phyloP scores from a whole-genome alignment of 176 grass and related monocot species.

The Paspalum notatum region DNA sequence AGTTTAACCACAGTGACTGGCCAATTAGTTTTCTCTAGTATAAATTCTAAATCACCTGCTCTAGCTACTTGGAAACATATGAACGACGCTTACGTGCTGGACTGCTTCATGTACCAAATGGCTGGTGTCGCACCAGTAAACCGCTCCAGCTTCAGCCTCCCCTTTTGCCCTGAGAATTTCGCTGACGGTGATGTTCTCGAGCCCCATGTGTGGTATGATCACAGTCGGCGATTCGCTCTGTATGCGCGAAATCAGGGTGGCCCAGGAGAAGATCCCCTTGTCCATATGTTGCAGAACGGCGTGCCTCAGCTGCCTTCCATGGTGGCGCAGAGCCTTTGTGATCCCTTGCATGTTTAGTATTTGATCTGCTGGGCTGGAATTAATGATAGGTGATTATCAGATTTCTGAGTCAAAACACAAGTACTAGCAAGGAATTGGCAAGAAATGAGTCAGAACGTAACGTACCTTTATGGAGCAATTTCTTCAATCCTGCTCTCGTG shows the following conservation, averaged over 20 bases:
- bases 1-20: conserved; percentile 24
- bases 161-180: conserved; percentile 81
- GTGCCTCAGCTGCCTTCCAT: conserved; percentile 64
- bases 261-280: conserved; percentile 77
- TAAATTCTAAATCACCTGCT: not conserved
- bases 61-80: not conserved
- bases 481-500: not conserved
- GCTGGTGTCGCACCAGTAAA: conserved; percentile 75
- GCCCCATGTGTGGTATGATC: conserved; percentile 71
- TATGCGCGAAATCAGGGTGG: conserved; percentile 64
- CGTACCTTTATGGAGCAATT: conserved; percentile 39
- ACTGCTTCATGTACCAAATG: conserved; percentile 72
- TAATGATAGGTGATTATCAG: not conserved
- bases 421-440: not conserved
- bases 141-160: conserved; percentile 48
- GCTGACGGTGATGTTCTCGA: conserved; percentile 85
- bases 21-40: not conserved
- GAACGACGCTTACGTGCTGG: conserved; percentile 53
- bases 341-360: conserved; percentile 65
- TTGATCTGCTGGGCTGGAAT: conserved; percentile 34
- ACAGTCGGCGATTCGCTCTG: conserved; percentile 53
- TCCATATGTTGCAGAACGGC: conserved; percentile 74
- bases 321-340: conserved; percentile 56
- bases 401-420: too few relatives aligned
- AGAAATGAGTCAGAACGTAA: not conserved